Evolutionary conservation across 73 alveolate species (phyloP).

Genomic region (Paramecium octaurelia): DNA sequence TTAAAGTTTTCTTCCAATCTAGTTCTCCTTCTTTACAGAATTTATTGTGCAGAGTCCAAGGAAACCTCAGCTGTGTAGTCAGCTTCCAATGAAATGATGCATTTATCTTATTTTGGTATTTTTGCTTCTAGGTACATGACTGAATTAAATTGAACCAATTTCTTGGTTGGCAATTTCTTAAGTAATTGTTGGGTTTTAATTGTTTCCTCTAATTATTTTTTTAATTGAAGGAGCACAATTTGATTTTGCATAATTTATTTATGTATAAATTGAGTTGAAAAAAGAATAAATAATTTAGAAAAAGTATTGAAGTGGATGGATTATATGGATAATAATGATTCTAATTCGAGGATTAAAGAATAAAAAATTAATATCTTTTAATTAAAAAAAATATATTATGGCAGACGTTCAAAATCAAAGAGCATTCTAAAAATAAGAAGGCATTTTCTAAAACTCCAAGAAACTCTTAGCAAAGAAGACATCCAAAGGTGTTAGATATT

Average conservation of each 20-base stretch:
- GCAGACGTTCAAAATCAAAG: constrained; percentile 76
- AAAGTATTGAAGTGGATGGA: background rate
- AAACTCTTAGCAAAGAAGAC: constrained; percentile 84
- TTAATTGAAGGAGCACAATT: background rate
- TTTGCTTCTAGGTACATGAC: background rate
- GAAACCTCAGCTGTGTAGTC: background rate
- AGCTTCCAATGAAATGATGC: background rate
- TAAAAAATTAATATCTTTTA: constrained; percentile 14
- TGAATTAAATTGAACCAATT: background rate
- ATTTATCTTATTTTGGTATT: background rate
- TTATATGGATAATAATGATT: background rate
- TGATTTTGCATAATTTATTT: background rate
- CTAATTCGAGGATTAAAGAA: background rate
- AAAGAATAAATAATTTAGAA: background rate
- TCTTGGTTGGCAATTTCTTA: background rate
- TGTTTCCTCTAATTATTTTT: background rate
- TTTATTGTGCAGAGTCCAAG: background rate
- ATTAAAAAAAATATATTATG: constrained; percentile 8
- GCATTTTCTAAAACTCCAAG: constrained; percentile 82
- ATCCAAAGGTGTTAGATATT: constrained; percentile 90
- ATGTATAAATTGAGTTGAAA: background rate
- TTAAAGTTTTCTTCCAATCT: background rate
- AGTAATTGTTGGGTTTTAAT: background rate
- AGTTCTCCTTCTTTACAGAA: background rate
- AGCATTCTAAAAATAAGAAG: constrained; percentile 90